These are phyloP conservation scores for Boletus subparvulus DNA, from an alignment of 768 basidiomycete genomes.

Conservation along the genomic window DNA sequence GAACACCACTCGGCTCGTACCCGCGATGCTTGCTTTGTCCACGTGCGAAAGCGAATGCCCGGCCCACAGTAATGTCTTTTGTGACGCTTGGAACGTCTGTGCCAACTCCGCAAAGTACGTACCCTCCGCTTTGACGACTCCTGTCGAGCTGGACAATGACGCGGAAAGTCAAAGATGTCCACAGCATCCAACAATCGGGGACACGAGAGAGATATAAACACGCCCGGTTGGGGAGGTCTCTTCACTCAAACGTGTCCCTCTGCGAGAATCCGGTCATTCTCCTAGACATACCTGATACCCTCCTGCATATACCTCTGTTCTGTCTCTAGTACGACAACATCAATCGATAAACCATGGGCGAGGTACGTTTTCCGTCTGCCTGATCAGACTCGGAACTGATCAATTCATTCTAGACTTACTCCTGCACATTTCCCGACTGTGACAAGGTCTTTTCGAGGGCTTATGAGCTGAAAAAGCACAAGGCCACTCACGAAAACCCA, in stretches of 20 bases:
- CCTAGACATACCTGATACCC: not conserved
- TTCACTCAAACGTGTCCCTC: not conserved
- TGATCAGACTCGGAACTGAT: not conserved
- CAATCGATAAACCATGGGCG: slow-evolving; percentile 9
- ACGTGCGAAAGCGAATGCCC: not conserved
- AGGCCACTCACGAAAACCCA: slow-evolving; percentile 10
- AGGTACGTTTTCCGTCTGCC: not conserved
- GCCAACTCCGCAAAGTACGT: not conserved
- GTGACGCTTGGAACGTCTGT: slow-evolving; percentile 1
- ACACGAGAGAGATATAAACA: slow-evolving; percentile 14
- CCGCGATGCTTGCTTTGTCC: slow-evolving; percentile 1
- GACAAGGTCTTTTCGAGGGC: slow-evolving; percentile 12
- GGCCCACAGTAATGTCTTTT: not conserved
- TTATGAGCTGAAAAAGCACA: slow-evolving; percentile 26
- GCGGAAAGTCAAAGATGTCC: not conserved
- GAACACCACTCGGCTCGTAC: not conserved
- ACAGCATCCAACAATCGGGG: slow-evolving; percentile 3
- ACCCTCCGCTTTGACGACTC: slow-evolving; percentile 9
- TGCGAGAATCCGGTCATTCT: slow-evolving; percentile 23
- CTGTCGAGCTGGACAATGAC: not conserved
- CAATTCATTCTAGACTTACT: not conserved
- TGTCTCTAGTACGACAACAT: not conserved
- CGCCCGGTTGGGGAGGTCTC: not conserved
- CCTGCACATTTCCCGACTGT: slow-evolving; percentile 18
- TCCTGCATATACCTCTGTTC: not conserved